Percentiles rank a stretch among this genome's conserved stretches.
These are phyloP conservation scores for Trifolium subterraneum DNA, from an alignment of 306 rosid species.

Conservation along the genomic window DNA sequence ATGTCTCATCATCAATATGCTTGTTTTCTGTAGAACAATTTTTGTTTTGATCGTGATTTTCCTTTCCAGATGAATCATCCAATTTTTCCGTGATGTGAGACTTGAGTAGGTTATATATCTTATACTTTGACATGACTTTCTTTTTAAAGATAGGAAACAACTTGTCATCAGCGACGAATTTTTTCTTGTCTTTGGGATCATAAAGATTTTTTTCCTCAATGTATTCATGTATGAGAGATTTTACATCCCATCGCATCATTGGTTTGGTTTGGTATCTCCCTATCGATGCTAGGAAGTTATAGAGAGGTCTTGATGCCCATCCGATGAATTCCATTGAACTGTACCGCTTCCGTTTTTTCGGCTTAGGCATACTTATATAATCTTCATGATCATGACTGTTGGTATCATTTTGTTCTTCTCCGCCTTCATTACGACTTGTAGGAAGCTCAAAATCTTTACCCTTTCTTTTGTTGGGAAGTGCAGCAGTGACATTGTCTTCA, in stretches of 20 bases:
- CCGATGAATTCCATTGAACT: conserved; percentile 41
- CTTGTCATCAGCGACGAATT: conserved; percentile 61
- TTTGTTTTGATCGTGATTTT: conserved; percentile 26
- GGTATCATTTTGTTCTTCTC: conserved; percentile 34
- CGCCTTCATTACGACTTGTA: conserved; percentile 1
- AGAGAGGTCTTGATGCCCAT: conserved; percentile 76
- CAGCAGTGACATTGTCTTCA: conserved; percentile 37
- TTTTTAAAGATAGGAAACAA: conserved; percentile 57
- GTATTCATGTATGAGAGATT: conserved; percentile 53
- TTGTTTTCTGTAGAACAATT: conserved; percentile 16
- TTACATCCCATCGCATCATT: conserved; percentile 47
- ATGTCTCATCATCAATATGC: conserved; percentile 5
- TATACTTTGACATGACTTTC: conserved; percentile 44
- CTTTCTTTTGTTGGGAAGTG: conserved; percentile 36
- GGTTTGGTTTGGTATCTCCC: conserved; percentile 55
- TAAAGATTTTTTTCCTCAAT: conserved; percentile 57
- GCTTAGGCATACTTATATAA: conserved; percentile 14
- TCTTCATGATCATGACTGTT: conserved; percentile 37
- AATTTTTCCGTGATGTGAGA: conserved; percentile 51
- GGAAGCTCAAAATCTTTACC: conserved; percentile 17
- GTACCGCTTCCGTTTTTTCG: conserved; percentile 39
- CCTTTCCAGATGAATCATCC: conserved; percentile 18
- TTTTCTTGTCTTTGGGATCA: conserved; percentile 47
- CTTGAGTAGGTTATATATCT: conserved; percentile 48
- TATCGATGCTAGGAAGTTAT: conserved; percentile 62